Conservation (phyloP, 768 basidiomycete genomes). For the Lyophyllum atratum region DNA sequence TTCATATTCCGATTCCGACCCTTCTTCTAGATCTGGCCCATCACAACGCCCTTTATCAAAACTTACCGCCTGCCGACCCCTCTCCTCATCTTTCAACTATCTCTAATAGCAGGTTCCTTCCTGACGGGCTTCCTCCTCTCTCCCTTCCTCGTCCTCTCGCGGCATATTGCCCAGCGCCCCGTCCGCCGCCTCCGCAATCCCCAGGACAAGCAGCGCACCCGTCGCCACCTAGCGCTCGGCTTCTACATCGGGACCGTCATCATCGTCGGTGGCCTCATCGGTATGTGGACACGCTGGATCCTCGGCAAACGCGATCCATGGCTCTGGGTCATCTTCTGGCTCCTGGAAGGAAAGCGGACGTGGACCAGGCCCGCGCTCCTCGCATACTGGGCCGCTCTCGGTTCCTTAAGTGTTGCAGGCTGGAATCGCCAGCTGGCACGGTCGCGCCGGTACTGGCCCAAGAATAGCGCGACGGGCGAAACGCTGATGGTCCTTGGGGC, state of each 20-base stretch:
- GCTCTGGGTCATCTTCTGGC: conserved; percentile 80
- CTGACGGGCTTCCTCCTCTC: conserved; percentile 94
- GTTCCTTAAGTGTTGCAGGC: conserved; percentile 84
- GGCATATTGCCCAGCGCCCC: conserved; percentile 88
- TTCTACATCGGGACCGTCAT: conserved; percentile 80
- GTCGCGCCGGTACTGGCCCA: conserved; percentile 64
- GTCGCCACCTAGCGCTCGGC: conserved; percentile 79
- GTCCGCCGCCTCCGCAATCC: conserved; percentile 81
- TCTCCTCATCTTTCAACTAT: conserved; percentile 87
- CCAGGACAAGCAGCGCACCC: conserved; percentile 79
- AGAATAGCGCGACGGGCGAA: conserved; percentile 40
- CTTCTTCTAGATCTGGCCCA: conserved; percentile 69
- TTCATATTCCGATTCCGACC: background rate
- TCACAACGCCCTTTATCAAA: conserved; percentile 80
- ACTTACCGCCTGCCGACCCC: conserved; percentile 94
- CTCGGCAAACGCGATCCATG: conserved; percentile 83
- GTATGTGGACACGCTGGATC: conserved; percentile 91
- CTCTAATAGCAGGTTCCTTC: conserved; percentile 89
- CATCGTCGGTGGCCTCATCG: conserved; percentile 82
- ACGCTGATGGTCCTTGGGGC: conserved; percentile 29
- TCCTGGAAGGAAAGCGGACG: conserved; percentile 70
- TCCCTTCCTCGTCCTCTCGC: conserved; percentile 87
- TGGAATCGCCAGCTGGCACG: conserved; percentile 92
- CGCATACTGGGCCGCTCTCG: conserved; percentile 83
- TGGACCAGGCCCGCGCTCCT: conserved; percentile 83